phyloP scores from a whole-genome alignment of 108 stramenopile genomes.

The Nannochloropsis oceanica region DNA sequence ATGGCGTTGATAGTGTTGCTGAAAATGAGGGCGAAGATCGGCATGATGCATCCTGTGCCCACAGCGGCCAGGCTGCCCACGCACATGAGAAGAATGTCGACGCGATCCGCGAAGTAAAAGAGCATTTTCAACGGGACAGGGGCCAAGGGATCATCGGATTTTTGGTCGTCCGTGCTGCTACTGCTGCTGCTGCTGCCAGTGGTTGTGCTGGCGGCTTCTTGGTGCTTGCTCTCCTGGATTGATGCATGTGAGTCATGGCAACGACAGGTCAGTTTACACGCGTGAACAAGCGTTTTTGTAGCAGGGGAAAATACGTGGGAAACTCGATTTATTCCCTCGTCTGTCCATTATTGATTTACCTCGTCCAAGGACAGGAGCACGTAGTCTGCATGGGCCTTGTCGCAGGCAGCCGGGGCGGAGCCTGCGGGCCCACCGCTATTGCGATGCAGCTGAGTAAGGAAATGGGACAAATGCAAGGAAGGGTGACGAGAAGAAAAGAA shows the following conservation, averaged over 20 bases:
- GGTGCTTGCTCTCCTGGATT: too few species aligned
- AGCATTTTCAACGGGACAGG: background rate
- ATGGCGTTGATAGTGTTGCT: background rate
- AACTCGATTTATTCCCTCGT: too few species aligned
- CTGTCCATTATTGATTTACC: background rate
- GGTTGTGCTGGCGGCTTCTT: too few species aligned
- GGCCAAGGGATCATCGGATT: background rate
- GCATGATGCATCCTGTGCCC: background rate
- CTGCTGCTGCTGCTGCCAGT: too few species aligned
- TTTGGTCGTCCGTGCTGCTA: background rate
- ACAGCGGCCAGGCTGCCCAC: background rate
- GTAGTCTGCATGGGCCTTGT: background rate
- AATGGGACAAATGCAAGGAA: too few species aligned
- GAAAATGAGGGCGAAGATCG: background rate
- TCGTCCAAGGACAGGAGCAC: background rate
- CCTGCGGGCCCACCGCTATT: too few species aligned
- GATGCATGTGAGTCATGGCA: too few species aligned
- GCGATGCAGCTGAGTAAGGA: too few species aligned
- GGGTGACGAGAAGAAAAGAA: too few species aligned
- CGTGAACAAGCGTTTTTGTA: too few species aligned
- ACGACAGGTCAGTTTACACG: too few species aligned
- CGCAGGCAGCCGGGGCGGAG: background rate
- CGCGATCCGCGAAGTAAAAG: background rate
- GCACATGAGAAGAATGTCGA: background rate
- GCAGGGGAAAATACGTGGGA: too few species aligned